These are phyloP conservation scores for Pneumocystis sp. DNA, from an alignment of 1,139 yeast genomes.

Conservation along the genomic window DNA sequence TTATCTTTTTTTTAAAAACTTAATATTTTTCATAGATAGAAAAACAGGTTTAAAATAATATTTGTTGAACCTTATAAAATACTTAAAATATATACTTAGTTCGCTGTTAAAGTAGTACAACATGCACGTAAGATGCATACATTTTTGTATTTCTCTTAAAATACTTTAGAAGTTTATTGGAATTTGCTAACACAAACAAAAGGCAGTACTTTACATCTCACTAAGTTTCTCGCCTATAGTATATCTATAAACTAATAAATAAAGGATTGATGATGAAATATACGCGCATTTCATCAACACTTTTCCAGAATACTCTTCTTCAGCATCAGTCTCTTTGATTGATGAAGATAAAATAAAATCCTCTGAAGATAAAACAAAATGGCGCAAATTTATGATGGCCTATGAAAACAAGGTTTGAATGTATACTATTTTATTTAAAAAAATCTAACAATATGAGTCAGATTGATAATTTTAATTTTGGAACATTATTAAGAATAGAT, in stretches of 20 bases:
- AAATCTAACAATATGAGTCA: slow-evolving; percentile 20
- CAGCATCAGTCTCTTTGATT: slow-evolving; percentile 41
- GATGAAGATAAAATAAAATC: slow-evolving; percentile 74
- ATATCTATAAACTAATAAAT: neutral
- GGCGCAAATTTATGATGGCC: slow-evolving; percentile 78
- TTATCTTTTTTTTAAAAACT: neutral
- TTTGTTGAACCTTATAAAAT: neutral
- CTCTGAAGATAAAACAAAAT: slow-evolving; percentile 61
- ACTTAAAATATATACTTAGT: slow-evolving; percentile 63
- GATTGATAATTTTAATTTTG: slow-evolving; percentile 79
- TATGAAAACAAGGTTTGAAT: slow-evolving; percentile 44
- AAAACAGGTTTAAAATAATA: neutral
- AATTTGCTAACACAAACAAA: slow-evolving; percentile 53
- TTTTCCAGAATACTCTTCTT: slow-evolving; percentile 67
- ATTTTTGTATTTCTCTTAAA: neutral
- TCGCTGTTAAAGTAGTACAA: slow-evolving; percentile 92
- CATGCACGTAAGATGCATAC: slow-evolving; percentile 40
- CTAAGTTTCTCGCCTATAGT: neutral
- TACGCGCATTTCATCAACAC: slow-evolving; percentile 48
- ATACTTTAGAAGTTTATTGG: slow-evolving; percentile 63
- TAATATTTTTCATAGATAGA: slow-evolving; percentile 9
- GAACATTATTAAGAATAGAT: slow-evolving; percentile 70
- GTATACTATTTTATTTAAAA: neutral
- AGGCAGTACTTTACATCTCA: slow-evolving; percentile 47
- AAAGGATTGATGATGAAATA: slow-evolving; percentile 55